Conservation (phyloP, 2,329 filamentous ascomycete genomes). For the Botrytis pseudocinerea region DNA sequence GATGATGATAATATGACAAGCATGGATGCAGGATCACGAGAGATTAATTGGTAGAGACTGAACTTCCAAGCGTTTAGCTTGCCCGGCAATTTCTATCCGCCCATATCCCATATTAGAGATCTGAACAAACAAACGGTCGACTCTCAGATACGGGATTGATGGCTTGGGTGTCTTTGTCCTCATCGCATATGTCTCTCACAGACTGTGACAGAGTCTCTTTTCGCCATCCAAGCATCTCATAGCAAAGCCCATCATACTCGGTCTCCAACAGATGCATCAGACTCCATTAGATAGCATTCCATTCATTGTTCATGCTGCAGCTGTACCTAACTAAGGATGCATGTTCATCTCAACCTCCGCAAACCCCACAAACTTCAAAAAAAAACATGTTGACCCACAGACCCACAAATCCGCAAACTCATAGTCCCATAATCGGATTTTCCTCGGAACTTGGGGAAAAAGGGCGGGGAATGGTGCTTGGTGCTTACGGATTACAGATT, state of each 20-base stretch:
- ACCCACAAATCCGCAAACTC: not conserved
- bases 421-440: not conserved
- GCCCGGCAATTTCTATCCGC: not conserved
- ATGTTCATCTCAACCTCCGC: not conserved
- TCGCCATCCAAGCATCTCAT: not conserved
- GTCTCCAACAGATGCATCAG: not conserved
- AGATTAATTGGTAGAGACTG: not conserved
- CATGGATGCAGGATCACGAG: not conserved
- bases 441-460: constrained; percentile 12
- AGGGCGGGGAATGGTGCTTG: not conserved
- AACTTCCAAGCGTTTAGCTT: not conserved
- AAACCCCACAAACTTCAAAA: not conserved
- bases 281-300: not conserved
- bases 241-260: too few species aligned
- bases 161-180: not conserved
- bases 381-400: not conserved
- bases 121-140: not conserved
- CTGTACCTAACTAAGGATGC: not conserved
- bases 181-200: not conserved
- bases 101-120: not conserved
- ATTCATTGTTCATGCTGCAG: not conserved
- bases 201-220: not conserved
- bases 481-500: too few species aligned
- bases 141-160: not conserved
- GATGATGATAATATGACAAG: not conserved